phyloP scores from a whole-genome alignment of 805 yeast species.

The Candida pseudofarinosa region DNA sequence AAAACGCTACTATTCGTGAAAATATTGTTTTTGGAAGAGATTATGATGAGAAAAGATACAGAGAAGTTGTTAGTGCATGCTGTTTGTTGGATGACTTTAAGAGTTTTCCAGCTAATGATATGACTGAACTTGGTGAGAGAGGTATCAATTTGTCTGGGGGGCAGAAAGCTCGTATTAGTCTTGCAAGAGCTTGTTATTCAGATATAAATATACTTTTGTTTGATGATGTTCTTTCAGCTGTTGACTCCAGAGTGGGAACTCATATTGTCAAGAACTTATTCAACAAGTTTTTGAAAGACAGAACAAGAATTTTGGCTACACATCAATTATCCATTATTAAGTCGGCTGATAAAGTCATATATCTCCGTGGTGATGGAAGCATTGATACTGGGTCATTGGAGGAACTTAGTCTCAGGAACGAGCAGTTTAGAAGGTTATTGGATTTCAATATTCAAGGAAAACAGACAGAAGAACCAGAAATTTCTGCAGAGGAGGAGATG shows the following conservation, averaged over 20 bases:
- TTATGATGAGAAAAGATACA: conserved; percentile 26
- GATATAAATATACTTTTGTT: conserved; percentile 30
- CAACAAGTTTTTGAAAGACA: conserved; percentile 27
- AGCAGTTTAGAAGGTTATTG: conserved; percentile 49
- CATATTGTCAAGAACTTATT: conserved; percentile 36
- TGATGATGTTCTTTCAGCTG: conserved; percentile 44
- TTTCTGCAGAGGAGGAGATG: conserved; percentile 10
- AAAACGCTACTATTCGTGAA: conserved; percentile 38
- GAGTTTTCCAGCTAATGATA: conserved; percentile 32
- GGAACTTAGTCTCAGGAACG: conserved; percentile 32
- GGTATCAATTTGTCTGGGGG: conserved; percentile 45
- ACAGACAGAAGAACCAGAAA: conserved; percentile 15
- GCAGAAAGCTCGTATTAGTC: conserved; percentile 41
- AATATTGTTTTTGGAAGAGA: conserved; percentile 36
- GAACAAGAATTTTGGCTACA: conserved; percentile 39
- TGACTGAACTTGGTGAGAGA: conserved; percentile 43
- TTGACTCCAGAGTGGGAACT: conserved; percentile 40
- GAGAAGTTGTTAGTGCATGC: conserved; percentile 31
- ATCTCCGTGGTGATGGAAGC: conserved; percentile 39
- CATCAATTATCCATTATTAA: conserved; percentile 39
- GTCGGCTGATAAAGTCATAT: conserved; percentile 35
- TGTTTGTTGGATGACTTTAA: conserved; percentile 36
- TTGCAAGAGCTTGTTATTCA: conserved; percentile 41
- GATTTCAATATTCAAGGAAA: conserved; percentile 32
- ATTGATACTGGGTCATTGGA: conserved; percentile 34